Conservation (phyloP, 768 basidiomycete species). For the Lentinula edodes region DNA sequence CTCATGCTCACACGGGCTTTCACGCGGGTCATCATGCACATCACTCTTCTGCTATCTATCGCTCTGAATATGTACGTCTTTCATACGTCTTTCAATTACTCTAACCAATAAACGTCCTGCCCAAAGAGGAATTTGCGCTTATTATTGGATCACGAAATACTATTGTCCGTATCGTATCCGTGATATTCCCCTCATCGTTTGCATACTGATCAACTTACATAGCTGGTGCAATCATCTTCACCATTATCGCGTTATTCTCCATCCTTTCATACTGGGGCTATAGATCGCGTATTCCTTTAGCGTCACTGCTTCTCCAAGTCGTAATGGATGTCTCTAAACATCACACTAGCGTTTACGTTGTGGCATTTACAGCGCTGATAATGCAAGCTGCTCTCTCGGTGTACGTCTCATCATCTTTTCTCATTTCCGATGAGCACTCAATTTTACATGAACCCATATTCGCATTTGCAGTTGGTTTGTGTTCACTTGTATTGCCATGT, state of each 20-base stretch:
- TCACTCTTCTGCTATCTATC: conserved; percentile 62
- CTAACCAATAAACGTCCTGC: not conserved
- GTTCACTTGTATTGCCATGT: conserved; percentile 74
- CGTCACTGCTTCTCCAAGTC: conserved; percentile 72
- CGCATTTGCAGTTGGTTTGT: conserved; percentile 56
- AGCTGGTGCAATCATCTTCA: conserved; percentile 85
- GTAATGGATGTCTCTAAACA: conserved; percentile 84
- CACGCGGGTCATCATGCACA: conserved; percentile 72
- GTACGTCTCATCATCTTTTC: conserved; percentile 29
- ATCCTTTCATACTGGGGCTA: conserved; percentile 71
- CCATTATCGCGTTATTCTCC: conserved; percentile 71
- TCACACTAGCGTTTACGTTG: conserved; percentile 74
- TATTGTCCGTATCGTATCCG: conserved; percentile 43
- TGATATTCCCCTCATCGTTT: conserved; percentile 4
- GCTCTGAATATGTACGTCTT: conserved; percentile 53
- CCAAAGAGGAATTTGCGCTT: conserved; percentile 61
- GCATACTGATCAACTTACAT: not conserved
- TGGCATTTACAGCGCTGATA: conserved; percentile 66
- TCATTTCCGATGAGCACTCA: no score
- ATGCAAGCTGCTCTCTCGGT: conserved; percentile 67
- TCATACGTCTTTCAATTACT: not conserved
- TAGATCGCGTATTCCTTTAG: conserved; percentile 70
- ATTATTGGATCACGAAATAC: conserved; percentile 69
- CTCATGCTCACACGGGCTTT: conserved; percentile 68
- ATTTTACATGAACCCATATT: conserved; percentile 3